Conservation (phyloP, 2,329 filamentous ascomycete genomes). For the Penicillium sp. region DNA sequence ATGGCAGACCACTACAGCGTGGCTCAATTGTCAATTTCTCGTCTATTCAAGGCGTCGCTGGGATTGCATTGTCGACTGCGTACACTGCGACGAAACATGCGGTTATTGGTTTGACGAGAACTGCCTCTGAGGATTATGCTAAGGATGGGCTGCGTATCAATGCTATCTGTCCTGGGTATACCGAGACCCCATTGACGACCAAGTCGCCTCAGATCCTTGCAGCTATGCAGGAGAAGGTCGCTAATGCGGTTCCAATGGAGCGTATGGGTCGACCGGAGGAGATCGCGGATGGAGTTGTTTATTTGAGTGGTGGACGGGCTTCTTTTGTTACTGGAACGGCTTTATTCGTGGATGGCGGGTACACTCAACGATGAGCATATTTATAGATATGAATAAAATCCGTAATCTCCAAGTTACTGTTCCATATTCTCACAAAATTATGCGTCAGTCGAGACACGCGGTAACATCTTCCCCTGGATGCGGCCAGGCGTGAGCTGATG, state of each 20-base stretch:
- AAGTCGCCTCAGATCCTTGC: constrained; percentile 25
- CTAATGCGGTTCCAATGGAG: constrained; percentile 17
- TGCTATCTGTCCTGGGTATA: constrained; percentile 79
- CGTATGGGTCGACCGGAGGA: constrained; percentile 18
- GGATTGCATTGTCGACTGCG: constrained; percentile 37
- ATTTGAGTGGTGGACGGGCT: constrained; percentile 17
- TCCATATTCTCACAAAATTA: not conserved
- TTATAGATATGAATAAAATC: not conserved
- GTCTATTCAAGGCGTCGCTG: constrained; percentile 40
- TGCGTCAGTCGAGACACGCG: not conserved
- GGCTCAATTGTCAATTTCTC: constrained; percentile 39
- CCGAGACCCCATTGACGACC: constrained; percentile 64
- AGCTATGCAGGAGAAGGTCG: constrained; percentile 26
- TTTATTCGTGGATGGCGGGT: constrained; percentile 19
- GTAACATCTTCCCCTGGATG: not conserved
- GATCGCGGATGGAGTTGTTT: constrained; percentile 20
- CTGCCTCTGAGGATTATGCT: constrained; percentile 45
- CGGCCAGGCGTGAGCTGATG: not conserved
- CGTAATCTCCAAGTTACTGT: not conserved
- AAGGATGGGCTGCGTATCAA: constrained; percentile 56
- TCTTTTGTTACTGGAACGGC: constrained; percentile 20
- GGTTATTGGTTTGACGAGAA: constrained; percentile 44
- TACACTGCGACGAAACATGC: constrained; percentile 42
- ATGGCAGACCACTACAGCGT: constrained; percentile 30
- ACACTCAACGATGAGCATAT: constrained; percentile 13